Evolutionary conservation across 202 grass and related monocot genomes (phyloP), one percentile per base, ranked within the genome.

Genomic region (Miscanthus sacchariflorus): DNA sequence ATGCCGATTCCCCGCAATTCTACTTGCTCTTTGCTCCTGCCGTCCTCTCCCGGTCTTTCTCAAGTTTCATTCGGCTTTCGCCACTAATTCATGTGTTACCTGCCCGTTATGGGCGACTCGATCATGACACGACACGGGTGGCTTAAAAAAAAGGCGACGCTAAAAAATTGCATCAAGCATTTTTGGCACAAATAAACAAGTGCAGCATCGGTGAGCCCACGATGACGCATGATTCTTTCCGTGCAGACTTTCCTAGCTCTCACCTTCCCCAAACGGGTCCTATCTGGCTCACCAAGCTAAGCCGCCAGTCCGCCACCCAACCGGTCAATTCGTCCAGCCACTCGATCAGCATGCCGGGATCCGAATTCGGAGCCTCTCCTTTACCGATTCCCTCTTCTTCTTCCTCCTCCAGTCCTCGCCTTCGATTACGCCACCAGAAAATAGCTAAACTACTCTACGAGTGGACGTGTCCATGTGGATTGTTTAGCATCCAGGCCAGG

Each of bases 271-370:
- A 17, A 59, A 59, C 64, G 45, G 33, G 61, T 4, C 33, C 66
- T 78, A 23, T 24, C 83, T 6, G 65, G 52, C 85, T 86, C 83
- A 91, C 83, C 90, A 54, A 68, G 56, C 78, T 5, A 78, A 46
- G 5, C 87, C 59, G n/a, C 50, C 33, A 28, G 36, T 36, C 36
- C 36, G 36, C 36, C 36, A 40, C n/a, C 30, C 73, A 9, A 12
- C 65, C 9, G 43, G 82, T 76, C 82, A 88, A 84, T 76, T 81
- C 76, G 38, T 65, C 54, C 9, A 39, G 63, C 79, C 13, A 42
- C 74, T 65, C 13, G 10, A 11, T 40, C 46, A 13, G 0, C 67
- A 46, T 24, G 24, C 40, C 10, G 18, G 38, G 72, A 82, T 50
- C 65, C 3, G 82, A 81, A 66, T 35, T 80, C 42, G 23, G 40